Base-by-base conservation (phyloP, 345 rosid genomes). In the Melaleuca quinquenervia region DNA sequence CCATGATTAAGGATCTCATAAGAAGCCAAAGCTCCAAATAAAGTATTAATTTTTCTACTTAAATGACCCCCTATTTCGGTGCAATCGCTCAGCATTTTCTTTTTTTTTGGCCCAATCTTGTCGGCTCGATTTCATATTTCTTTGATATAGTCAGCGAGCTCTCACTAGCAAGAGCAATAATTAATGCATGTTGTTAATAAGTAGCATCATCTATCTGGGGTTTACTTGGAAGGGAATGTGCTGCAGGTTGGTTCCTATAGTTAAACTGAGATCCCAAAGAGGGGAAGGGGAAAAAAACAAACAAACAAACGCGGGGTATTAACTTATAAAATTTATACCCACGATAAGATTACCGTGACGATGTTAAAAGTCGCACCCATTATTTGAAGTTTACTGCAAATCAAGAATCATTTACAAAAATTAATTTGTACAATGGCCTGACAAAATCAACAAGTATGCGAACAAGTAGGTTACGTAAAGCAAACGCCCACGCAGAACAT, bases 31-130 rank as follows among this genome's bases (percentile, higher is more conserved):
- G 18, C 45, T 45, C 76, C 45, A 64, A 29, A 1, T 32, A 64
- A 32, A 32, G 21, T 6, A 21, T 1, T 18, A 2, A 16, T 29
- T 7, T 29, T 62, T 62, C 15, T 7, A 29, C 11, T 56, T 56
- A 18, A 15, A 12, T 58, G 2, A 29, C 7, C 0, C 55, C 7
- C 22, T 18, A 53, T 53, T 53, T 53, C 9, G 3, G 55, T 3
- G 9, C 9, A 8, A 0, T 0, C 16, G 24, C 1, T 3, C 22
- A n/a, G n/a, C n/a, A n/a, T n/a, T n/a, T n/a, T n/a, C n/a, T n/a
- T n/a, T n/a, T n/a, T 64, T 64, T 16, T 29, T 11, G 24, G 78
- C 78, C 78, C 3, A 8, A 32, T 32, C 18, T 1, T 8, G 24
- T 64, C 3, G 10, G 0, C 78, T 32, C 21, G 0, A n/a, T 32